A percentile compares a stretch with the other conserved stretches of the same genome.
Conservation (phyloP, 495 filamentous ascomycete genomes). For the Thozetella sp. region DNA sequence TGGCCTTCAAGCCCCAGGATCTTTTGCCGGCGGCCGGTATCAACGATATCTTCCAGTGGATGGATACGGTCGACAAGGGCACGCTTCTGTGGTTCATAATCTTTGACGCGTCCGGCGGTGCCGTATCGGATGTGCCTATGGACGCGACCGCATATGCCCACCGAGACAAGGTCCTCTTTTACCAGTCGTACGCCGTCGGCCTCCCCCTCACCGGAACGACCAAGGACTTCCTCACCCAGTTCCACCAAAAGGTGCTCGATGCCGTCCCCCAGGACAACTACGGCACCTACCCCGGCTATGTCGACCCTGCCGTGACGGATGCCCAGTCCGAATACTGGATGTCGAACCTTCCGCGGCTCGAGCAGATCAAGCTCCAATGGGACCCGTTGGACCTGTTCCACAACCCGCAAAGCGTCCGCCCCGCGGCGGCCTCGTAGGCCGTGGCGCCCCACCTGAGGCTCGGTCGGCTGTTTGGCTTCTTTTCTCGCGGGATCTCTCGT, state of each 20-base stretch:
- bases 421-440: slow-evolving; percentile 13
- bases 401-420: slow-evolving; percentile 64
- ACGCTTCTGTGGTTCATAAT: slow-evolving; percentile 58
- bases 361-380: slow-evolving; percentile 50
- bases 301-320: slow-evolving; percentile 59
- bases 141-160: slow-evolving; percentile 58
- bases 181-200: slow-evolving; percentile 60
- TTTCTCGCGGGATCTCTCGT: too few species aligned
- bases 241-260: slow-evolving; percentile 41
- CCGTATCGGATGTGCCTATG: slow-evolving; percentile 42
- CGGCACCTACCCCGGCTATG: slow-evolving; percentile 70
- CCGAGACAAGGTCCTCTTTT: slow-evolving; percentile 58
- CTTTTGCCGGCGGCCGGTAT: slow-evolving; percentile 39
- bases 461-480: background rate
- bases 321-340: slow-evolving; percentile 63
- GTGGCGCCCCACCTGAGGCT: too few species aligned
- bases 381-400: slow-evolving; percentile 61
- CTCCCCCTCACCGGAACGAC: slow-evolving; percentile 41
- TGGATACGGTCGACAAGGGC: slow-evolving; percentile 47
- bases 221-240: slow-evolving; percentile 46
- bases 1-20: slow-evolving; percentile 51
- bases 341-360: slow-evolving; percentile 42
- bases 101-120: slow-evolving; percentile 57
- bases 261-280: slow-evolving; percentile 31
- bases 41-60: slow-evolving; percentile 48